These are phyloP conservation scores for Trypanosoma avium DNA, from an alignment of 208 protist genomes.

Conservation along the genomic window DNA sequence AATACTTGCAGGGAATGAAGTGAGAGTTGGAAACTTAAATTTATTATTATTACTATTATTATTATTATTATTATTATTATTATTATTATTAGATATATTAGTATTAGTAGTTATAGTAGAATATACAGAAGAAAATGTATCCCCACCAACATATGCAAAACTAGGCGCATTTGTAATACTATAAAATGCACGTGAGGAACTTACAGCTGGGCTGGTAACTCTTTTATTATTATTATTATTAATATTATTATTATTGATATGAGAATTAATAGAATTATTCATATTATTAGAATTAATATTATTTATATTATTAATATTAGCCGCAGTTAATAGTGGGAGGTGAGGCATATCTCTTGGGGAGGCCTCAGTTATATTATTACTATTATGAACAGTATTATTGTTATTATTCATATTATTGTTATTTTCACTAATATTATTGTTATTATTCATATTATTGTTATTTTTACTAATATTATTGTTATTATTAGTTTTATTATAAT, in stretches of 20 bases:
- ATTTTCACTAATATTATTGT: too few relatives aligned
- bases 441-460: too few relatives aligned
- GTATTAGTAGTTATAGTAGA: neutral
- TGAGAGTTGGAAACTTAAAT: too few relatives aligned
- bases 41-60: neutral
- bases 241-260: neutral
- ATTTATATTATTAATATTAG: neutral
- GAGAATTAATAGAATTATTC: neutral
- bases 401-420: too few relatives aligned
- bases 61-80: neutral
- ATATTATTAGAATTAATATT: neutral
- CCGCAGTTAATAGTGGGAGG: too few relatives aligned
- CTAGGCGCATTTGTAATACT: neutral
- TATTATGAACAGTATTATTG: too few relatives aligned
- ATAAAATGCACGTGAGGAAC: neutral
- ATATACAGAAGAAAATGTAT: neutral
- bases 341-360: neutral
- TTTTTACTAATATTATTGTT: too few relatives aligned
- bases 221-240: neutral
- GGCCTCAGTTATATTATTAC: neutral
- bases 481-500: too few relatives aligned
- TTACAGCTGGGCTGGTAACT: neutral
- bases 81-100: neutral
- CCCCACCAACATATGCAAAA: neutral
- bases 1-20: too few relatives aligned